phyloP scores from a whole-genome alignment of 352 stramenopile species.

The Phytophthora colocasiae region DNA sequence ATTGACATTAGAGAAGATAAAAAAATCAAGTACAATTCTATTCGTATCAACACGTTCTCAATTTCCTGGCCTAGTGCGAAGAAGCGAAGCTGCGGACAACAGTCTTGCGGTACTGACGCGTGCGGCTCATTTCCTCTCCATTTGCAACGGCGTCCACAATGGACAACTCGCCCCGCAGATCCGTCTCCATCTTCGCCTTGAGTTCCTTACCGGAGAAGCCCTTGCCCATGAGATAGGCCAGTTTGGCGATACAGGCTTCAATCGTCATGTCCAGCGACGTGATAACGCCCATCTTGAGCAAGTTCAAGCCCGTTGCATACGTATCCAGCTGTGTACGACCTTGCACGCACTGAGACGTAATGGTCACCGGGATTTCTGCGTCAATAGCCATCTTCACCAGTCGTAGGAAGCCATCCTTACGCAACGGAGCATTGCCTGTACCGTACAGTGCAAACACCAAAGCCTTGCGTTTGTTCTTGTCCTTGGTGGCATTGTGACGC shows the following conservation, averaged over 20 bases:
- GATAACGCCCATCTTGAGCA: constrained; percentile 94
- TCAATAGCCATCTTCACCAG: constrained; percentile 85
- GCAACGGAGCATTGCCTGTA: constrained; percentile 94
- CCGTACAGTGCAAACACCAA: constrained; percentile 96
- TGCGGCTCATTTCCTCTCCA: constrained; percentile 70
- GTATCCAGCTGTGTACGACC: constrained; percentile 93
- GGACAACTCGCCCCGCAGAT: constrained; percentile 83
- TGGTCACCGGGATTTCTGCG: constrained; percentile 90
- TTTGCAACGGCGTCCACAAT: constrained; percentile 72
- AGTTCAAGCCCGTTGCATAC: constrained; percentile 93
- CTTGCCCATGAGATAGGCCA: constrained; percentile 95
- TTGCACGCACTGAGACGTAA: constrained; percentile 95
- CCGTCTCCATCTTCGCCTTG: constrained; percentile 86
- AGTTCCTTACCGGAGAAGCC: constrained; percentile 66
- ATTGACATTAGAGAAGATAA: constrained; percentile 8
- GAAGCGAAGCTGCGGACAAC: constrained; percentile 77
- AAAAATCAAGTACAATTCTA: constrained; percentile 32
- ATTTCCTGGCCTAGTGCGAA: constrained; percentile 51
- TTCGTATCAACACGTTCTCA: constrained; percentile 32
- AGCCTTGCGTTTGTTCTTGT: constrained; percentile 48
- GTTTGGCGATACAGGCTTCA: constrained; percentile 94
- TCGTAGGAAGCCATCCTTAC: constrained; percentile 89
- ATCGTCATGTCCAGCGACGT: constrained; percentile 97
- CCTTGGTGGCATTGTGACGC: constrained; percentile 54
- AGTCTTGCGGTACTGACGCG: constrained; percentile 74